Evolutionary conservation across 2,329 filamentous ascomycete genomes (phyloP).

Genomic region (Colletotrichum sp.): DNA sequence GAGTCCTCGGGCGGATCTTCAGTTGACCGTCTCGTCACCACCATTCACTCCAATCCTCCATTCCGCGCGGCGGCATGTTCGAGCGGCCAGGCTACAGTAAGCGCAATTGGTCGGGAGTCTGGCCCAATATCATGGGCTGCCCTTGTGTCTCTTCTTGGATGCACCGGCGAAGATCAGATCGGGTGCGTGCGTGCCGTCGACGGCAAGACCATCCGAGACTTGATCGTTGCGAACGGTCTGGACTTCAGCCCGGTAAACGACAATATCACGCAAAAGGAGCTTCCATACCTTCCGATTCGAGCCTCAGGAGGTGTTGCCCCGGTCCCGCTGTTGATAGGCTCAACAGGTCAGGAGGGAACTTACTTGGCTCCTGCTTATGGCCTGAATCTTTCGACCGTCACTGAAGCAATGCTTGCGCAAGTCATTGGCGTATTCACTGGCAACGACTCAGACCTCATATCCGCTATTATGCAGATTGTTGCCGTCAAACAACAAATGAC

Average conservation of each 20-base stretch:
- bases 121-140: not conserved
- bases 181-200: not conserved
- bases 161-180: not conserved
- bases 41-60: not conserved
- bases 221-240: not conserved
- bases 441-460: not conserved
- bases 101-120: not conserved
- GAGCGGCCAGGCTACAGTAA: constrained; percentile 2
- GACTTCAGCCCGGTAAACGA: constrained; percentile 3
- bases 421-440: not conserved
- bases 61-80: not conserved
- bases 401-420: not conserved
- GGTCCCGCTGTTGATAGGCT: not conserved
- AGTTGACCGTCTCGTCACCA: constrained; percentile 33
- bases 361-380: not conserved
- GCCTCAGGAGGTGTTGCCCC: not conserved
- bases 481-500: not conserved
- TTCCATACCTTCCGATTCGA: not conserved
- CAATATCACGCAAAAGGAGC: not conserved
- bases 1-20: constrained; percentile 61
- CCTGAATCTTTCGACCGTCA: not conserved
- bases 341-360: not conserved
- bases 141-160: not conserved
- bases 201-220: not conserved
- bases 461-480: not conserved